Conservation (phyloP, 192 early-diverging fungal species). For the Irineochytrium annulatum region DNA sequence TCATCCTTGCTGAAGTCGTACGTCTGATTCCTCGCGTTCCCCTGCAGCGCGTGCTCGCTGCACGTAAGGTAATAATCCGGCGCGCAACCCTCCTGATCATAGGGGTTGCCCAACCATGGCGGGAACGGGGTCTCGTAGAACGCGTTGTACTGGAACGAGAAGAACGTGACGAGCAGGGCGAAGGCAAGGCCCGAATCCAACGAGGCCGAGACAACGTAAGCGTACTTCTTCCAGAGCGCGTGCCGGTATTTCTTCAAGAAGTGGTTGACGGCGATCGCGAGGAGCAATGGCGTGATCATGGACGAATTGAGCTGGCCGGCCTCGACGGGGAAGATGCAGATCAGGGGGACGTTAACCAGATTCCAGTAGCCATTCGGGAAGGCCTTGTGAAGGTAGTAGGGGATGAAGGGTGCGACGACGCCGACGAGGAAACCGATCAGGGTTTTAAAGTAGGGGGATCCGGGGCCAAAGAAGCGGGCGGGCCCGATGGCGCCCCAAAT, state of each 20-base stretch:
- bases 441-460: constrained; percentile 20
- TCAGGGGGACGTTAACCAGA: constrained; percentile 12
- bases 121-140: too few species aligned
- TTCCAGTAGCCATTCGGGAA: constrained; percentile 12
- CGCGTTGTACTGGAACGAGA: not conserved
- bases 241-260: constrained; percentile 7
- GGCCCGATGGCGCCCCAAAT: constrained; percentile 76
- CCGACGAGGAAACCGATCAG: constrained; percentile 26
- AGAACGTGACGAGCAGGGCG: constrained; percentile 17
- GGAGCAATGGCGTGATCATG: constrained; percentile 20
- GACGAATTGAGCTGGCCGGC: not conserved
- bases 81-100: constrained; percentile 1
- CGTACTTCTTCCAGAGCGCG: constrained; percentile 60
- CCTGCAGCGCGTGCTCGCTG: too few species aligned
- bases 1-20: not conserved
- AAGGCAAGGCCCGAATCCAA: constrained; percentile 55
- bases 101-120: constrained; percentile 19
- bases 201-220: constrained; percentile 60
- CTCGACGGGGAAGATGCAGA: constrained; percentile 2
- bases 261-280: constrained; percentile 9
- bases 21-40: too few species aligned
- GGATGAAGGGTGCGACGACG: constrained; percentile 27
- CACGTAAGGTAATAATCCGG: constrained; percentile 2
- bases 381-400: constrained; percentile 37
- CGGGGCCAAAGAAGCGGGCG: constrained; percentile 50